Percentiles rank a stretch among this genome's conserved stretches.
Conservation (phyloP, 805 yeast genomes). For the Phaffomyces antillensis region DNA sequence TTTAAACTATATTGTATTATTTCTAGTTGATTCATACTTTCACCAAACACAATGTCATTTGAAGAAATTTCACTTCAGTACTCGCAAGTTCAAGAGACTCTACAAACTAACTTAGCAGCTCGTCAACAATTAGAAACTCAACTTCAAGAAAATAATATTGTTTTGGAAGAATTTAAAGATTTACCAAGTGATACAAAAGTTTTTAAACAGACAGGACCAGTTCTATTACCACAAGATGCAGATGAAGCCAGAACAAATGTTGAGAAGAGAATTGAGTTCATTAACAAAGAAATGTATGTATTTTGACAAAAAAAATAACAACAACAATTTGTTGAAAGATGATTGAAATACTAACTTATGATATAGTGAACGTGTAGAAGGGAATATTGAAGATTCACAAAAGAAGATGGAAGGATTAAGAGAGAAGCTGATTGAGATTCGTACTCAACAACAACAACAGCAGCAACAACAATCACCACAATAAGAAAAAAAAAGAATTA, state of each 20-base stretch:
- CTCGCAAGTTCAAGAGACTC: slow-evolving; percentile 37
- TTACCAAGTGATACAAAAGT: slow-evolving; percentile 67
- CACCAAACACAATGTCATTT: background rate
- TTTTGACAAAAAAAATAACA: background rate
- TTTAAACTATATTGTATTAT: background rate
- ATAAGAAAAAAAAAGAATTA: no score
- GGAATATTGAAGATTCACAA: slow-evolving; percentile 52
- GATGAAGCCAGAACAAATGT: slow-evolving; percentile 80
- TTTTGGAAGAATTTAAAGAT: slow-evolving; percentile 66
- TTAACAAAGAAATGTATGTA: slow-evolving; percentile 59
- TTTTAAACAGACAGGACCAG: slow-evolving; percentile 88
- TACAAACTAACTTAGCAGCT: slow-evolving; percentile 52
- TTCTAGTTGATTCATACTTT: no score
- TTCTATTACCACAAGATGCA: slow-evolving; percentile 81
- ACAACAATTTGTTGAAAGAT: background rate
- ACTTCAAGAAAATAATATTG: slow-evolving; percentile 88
- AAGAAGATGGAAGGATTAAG: slow-evolving; percentile 52
- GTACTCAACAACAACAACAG: slow-evolving; percentile 23
- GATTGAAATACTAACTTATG: background rate
- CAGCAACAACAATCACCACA: background rate
- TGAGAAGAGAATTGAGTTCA: slow-evolving; percentile 83
- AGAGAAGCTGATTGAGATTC: slow-evolving; percentile 41
- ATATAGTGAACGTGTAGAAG: slow-evolving; percentile 54
- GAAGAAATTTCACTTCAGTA: slow-evolving; percentile 32
- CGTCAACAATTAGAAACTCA: slow-evolving; percentile 92